phyloP scores from a whole-genome alignment of 2,329 filamentous ascomycete species.

The Incumbomyces lentus region DNA sequence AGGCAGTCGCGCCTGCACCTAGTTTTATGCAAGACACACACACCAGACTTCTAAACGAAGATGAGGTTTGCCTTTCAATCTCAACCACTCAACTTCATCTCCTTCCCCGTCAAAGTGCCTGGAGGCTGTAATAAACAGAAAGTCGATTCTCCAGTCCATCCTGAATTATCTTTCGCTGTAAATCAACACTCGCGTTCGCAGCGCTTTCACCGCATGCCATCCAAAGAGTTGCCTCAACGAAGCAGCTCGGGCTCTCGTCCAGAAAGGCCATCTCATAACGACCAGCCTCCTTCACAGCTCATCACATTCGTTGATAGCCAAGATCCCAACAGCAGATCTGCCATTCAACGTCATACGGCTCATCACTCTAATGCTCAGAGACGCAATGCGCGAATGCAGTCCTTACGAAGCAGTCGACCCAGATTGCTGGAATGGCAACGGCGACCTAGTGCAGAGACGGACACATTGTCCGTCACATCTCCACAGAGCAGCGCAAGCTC shows the following conservation, averaged over 20 bases:
- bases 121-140: too few relatives aligned
- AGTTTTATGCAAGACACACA: too few relatives aligned
- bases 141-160: too few relatives aligned
- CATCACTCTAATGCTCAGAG: constrained; percentile 19
- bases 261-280: not conserved
- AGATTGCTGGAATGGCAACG: constrained; percentile 15
- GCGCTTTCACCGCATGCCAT: not conserved
- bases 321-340: constrained; percentile 18
- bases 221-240: not conserved
- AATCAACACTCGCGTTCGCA: too few relatives aligned
- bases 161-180: too few relatives aligned
- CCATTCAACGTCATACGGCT: constrained; percentile 20
- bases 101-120: too few relatives aligned
- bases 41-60: too few relatives aligned
- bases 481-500: not conserved
- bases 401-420: constrained; percentile 13
- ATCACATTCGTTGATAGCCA: constrained; percentile 18
- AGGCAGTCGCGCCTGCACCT: too few relatives aligned
- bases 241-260: not conserved
- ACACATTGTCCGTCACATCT: not conserved
- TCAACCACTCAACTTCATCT: too few relatives aligned
- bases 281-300: not conserved
- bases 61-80: too few relatives aligned
- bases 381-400: constrained; percentile 15
- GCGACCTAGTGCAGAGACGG: not conserved